These are phyloP conservation scores for Lactarius indigo DNA, from an alignment of 768 basidiomycete genomes.

Conservation along the genomic window DNA sequence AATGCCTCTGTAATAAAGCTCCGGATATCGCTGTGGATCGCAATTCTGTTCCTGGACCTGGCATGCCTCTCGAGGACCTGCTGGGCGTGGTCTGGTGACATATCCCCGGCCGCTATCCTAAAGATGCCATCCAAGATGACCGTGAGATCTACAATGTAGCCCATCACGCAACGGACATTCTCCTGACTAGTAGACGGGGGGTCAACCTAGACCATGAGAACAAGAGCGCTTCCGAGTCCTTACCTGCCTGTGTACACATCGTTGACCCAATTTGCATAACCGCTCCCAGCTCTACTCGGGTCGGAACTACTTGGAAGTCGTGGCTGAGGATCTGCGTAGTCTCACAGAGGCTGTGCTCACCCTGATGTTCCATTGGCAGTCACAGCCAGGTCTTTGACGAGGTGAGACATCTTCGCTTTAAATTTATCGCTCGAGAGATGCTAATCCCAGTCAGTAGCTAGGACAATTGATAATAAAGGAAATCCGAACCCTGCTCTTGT, in stretches of 20 bases:
- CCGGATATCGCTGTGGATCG: neutral
- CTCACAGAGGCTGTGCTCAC: neutral
- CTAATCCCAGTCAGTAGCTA: neutral
- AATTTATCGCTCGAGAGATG: neutral
- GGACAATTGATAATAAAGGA: neutral
- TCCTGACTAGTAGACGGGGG: neutral
- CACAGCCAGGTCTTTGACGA: conserved; percentile 6
- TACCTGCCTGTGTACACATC: neutral
- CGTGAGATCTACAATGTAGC: conserved; percentile 17
- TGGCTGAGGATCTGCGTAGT: neutral
- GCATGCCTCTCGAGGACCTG: neutral
- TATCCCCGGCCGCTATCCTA: neutral
- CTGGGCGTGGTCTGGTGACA: neutral
- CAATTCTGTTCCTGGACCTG: neutral
- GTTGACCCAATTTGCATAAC: neutral
- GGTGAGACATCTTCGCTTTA: conserved; percentile 8
- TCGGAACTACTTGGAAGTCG: neutral
- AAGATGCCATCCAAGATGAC: neutral
- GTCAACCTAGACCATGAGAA: neutral
- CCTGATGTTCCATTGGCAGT: neutral
- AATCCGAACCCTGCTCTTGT: neutral
- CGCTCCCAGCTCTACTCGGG: neutral
- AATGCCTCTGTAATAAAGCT: neutral
- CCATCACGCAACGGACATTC: conserved; percentile 7
- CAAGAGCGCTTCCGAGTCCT: neutral